Percentiles rank a stretch among this genome's conserved stretches.
These are phyloP conservation scores for Collybia sordida DNA, from an alignment of 768 basidiomycete species.

Conservation along the genomic window DNA sequence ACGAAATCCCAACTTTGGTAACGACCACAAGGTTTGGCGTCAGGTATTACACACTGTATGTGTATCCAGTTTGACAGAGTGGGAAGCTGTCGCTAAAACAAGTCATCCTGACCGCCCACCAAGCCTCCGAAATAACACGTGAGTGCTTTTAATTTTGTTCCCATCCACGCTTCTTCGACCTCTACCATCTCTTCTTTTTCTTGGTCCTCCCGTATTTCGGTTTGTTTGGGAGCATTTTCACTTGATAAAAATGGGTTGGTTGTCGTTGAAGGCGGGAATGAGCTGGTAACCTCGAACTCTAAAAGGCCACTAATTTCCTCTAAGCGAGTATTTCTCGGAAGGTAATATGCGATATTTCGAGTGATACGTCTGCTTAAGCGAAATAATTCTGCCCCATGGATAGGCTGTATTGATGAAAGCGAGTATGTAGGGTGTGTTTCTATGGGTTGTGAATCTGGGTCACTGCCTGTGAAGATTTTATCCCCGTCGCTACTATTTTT, in stretches of 20 bases:
- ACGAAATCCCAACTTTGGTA: too few relatives aligned
- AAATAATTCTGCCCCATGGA: slow-evolving; percentile 85
- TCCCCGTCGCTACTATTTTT: slow-evolving; percentile 6
- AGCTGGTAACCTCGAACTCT: slow-evolving; percentile 1
- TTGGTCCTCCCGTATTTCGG: slow-evolving; percentile 6
- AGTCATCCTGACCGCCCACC: slow-evolving; percentile 60
- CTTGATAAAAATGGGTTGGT: background rate
- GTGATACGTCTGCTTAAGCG: slow-evolving; percentile 68
- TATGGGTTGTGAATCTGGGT: background rate
- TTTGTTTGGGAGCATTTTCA: background rate
- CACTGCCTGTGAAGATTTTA: slow-evolving; percentile 4
- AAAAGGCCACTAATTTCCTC: slow-evolving; percentile 60
- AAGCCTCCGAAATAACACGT: slow-evolving; percentile 94
- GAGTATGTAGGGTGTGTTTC: slow-evolving; percentile 57
- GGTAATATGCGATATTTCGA: slow-evolving; percentile 82
- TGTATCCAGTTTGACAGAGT: too few relatives aligned
- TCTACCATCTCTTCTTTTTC: slow-evolving; percentile 62
- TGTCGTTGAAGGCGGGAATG: background rate
- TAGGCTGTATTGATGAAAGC: slow-evolving; percentile 71
- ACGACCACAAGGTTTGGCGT: too few relatives aligned
- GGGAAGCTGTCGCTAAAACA: slow-evolving; percentile 33
- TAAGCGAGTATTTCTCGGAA: slow-evolving; percentile 80
- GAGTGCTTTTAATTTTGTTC: slow-evolving; percentile 87
- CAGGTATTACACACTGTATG: too few relatives aligned
- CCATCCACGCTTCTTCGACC: slow-evolving; percentile 97